Evolutionary conservation across 2,329 filamentous ascomycete species (phyloP).

Genomic region (Colletotrichum sp.): DNA sequence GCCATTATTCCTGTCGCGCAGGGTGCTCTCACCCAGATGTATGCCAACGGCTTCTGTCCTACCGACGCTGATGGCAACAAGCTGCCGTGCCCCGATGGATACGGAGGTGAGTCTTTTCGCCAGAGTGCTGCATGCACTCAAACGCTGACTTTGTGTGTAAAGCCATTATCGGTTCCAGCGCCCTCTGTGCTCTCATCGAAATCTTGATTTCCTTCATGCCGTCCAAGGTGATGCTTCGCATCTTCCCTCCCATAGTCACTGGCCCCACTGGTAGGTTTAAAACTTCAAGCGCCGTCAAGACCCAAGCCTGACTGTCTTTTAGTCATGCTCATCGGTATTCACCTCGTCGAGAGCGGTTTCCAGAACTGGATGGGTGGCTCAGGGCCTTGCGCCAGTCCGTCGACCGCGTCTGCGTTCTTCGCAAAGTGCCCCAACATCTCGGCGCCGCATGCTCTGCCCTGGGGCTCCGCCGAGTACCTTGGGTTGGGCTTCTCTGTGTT

Average conservation of each 20-base stretch:
- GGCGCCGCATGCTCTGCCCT: constrained; percentile 75
- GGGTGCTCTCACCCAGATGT: constrained; percentile 79
- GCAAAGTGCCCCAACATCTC: constrained; percentile 68
- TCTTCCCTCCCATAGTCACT: constrained; percentile 82
- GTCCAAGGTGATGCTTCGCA: constrained; percentile 68
- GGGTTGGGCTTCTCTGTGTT: constrained; percentile 83
- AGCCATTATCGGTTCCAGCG: constrained; percentile 73
- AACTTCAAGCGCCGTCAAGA: constrained; percentile 34
- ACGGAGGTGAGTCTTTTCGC: constrained; percentile 52
- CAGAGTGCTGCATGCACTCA: background rate
- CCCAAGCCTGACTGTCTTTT: background rate
- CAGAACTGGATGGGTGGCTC: constrained; percentile 80
- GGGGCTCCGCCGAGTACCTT: constrained; percentile 81
- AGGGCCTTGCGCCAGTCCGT: constrained; percentile 57
- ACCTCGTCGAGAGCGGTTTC: constrained; percentile 74
- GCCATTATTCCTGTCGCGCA: constrained; percentile 76
- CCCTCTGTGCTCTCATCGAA: constrained; percentile 71
- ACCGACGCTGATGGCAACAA: constrained; percentile 64
- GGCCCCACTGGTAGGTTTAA: constrained; percentile 59
- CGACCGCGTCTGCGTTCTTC: constrained; percentile 64
- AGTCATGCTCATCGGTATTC: constrained; percentile 74
- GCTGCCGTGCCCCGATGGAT: constrained; percentile 77
- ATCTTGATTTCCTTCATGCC: constrained; percentile 78
- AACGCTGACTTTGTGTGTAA: constrained; percentile 38
- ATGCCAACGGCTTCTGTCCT: constrained; percentile 72